Base-by-base conservation (phyloP, 192 early-diverging fungal species). In the Obelidium mucronatum region DNA sequence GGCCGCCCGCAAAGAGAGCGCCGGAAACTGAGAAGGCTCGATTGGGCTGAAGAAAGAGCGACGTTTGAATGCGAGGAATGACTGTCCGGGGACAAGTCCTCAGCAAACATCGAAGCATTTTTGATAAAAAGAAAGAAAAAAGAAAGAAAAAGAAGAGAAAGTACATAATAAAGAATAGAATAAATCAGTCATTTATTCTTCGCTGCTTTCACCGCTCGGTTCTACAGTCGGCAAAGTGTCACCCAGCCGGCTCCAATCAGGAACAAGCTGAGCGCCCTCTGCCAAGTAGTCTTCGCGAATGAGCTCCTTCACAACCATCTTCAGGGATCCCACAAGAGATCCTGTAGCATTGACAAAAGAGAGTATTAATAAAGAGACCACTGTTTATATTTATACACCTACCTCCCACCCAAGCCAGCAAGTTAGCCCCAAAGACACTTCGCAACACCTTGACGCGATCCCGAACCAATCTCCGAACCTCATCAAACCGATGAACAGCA, bases 361-460 rank as follows among this genome's bases (percentile, higher is more conserved):
- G 40, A 8, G 31, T 73, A 39, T 36, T 67, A 53, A 65, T 28
- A 6, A 71, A 48, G 24, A 31, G 34, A 40, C 39, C 40, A 58
- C 34, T n/a, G 22, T 17, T 3, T 13, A 28, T 11, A 39, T 28
- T 24, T 33, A 34, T 65, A 4, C 52, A 61, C 53, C 77, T 74
- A 79, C 86, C 90, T 19, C 95, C 95, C 71, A 94, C 88, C 95
- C 95, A 97, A 6, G 87, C 79, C 1, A 92, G 83, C n/a, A 89
- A 84, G 63, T 93, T 91, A 17, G 84, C 78, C 61, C 81, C 80
- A 81, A 95, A 95, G 1, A 93, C 86, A 30, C 84, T 81, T 24
- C 78, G 62, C 52, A 78, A 2, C 51, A 73, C 67, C 6, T 15
- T 24, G 52, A 24, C 40, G 11, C 52, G 40, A 53, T 69, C 67